phyloP scores from a whole-genome alignment of 2,329 filamentous ascomycete species.

The Lomentospora prolificans region DNA sequence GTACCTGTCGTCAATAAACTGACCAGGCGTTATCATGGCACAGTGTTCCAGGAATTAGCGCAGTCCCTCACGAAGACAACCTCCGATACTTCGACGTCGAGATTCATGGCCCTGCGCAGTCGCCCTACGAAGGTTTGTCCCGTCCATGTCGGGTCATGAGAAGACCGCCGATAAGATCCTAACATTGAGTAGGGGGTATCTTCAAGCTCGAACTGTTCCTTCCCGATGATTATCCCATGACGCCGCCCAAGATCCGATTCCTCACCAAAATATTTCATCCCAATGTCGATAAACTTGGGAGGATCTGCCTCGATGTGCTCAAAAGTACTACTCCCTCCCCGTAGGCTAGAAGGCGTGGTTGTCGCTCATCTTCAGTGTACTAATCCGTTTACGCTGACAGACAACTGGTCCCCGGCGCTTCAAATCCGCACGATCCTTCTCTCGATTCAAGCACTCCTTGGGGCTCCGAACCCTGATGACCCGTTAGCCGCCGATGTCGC shows the following conservation, averaged over 20 bases:
- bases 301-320: slow-evolving; percentile 92
- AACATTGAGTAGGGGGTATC: slow-evolving; percentile 67
- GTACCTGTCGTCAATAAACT: background rate
- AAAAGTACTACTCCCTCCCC: slow-evolving; percentile 63
- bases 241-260: slow-evolving; percentile 95
- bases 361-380: too few species aligned
- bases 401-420: slow-evolving; percentile 96
- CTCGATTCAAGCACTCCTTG: slow-evolving; percentile 92
- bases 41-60: slow-evolving; percentile 93
- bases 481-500: slow-evolving; percentile 97
- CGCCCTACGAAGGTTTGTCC: slow-evolving; percentile 83
- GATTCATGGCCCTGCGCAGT: slow-evolving; percentile 84
- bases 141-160: too few species aligned
- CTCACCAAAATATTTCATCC: slow-evolving; percentile 99
- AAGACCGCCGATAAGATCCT: too few species aligned
- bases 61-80: slow-evolving; percentile 93
- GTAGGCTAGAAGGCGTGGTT: too few species aligned
- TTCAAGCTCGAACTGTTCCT: slow-evolving; percentile 97
- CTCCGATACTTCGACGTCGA: slow-evolving; percentile 96
- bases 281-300: slow-evolving; percentile 94
- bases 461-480: slow-evolving; percentile 94
- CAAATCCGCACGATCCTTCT: slow-evolving; percentile 98
- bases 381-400: slow-evolving; percentile 33
- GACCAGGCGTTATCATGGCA: slow-evolving; percentile 3
- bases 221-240: slow-evolving; percentile 99